Evolutionary conservation across 2,329 filamentous ascomycete species (phyloP), one percentile per base, ranked within the genome.

Genomic region (Cladophialophora carrionii): DNA sequence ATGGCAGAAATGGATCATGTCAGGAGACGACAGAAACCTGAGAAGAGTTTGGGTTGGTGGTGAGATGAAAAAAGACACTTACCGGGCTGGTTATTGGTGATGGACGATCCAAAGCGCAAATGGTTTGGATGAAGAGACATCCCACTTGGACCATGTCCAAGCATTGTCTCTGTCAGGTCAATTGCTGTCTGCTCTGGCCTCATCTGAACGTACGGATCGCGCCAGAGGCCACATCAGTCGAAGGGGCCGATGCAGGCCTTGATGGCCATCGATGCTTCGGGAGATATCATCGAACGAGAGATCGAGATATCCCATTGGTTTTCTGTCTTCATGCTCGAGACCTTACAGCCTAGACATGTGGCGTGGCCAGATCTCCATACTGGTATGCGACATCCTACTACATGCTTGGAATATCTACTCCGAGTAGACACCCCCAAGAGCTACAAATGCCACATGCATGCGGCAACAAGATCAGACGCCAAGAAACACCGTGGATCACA

Each of bases 1-100:
- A 14, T 84, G 87, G 66, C 85, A 88, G 59, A 88, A 88, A 76
- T 88, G 87, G 64, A 69, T 88, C 41, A 87, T 88, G 85, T 88
- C 85, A 0, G 86, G 85, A 0, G 86, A 88, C 72, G 87, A 89
- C 71, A 78, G 86, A 5, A 88, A 88, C 69, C 85, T 88, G 58
- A 71, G 73, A 0, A 72, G 78, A 26, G 86, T 88, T 0, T 88
- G 79, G 74, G 83, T 88, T 0, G 71, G 74, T 3, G 85, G 85
- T n/a, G 20, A 57, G 34, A 37, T 41, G 31, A 43, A 26, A 32
- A 51, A 51, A 7, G 48, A 51, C 48, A 51, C 48, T 8, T 51
- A 12, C 8, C 17, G 24, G 14, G 48, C 20, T 24, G 48, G 14
- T 22, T 29, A 29, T 29, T 26, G 37, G 37, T n/a, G 17, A 43